Evolutionary conservation across 2,329 filamentous ascomycete genomes (phyloP).

Genomic region (Phyllosticta citribraziliensis): DNA sequence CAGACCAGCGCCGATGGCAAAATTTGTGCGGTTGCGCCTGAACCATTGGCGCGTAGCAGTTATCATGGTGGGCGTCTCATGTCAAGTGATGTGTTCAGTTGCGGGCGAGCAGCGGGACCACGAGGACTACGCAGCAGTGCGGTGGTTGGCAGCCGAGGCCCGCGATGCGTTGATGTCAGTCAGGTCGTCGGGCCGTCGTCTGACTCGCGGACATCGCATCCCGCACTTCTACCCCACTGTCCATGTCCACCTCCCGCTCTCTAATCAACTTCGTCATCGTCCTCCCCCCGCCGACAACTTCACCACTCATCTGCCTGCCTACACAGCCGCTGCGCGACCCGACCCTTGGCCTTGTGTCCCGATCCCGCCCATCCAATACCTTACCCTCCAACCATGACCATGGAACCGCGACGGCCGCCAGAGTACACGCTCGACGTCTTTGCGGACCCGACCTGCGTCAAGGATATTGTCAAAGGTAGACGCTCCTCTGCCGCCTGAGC

Average conservation of each 20-base stretch:
- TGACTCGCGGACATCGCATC: background rate
- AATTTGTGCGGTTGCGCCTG: slow-evolving; percentile 77
- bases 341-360: background rate
- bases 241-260: slow-evolving; percentile 1
- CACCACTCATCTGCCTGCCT: background rate
- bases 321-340: background rate
- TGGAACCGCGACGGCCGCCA: slow-evolving; percentile 60
- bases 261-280: slow-evolving; percentile 1
- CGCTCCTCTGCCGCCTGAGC: slow-evolving; percentile 1
- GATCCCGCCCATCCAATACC: background rate
- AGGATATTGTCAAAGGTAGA: slow-evolving; percentile 84
- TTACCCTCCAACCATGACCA: slow-evolving; percentile 21
- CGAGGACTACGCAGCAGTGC: background rate
- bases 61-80: slow-evolving; percentile 41
- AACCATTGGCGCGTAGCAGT: slow-evolving; percentile 79
- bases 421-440: slow-evolving; percentile 94
- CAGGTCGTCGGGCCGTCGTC: slow-evolving; percentile 1
- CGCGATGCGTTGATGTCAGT: background rate
- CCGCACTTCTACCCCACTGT: slow-evolving; percentile 4
- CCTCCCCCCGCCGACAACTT: background rate
- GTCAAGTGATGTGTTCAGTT: slow-evolving; percentile 9
- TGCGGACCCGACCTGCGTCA: slow-evolving; percentile 78
- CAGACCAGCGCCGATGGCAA: slow-evolving; percentile 80
- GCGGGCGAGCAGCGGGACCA: background rate
- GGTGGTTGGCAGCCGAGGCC: slow-evolving; percentile 3